These are phyloP conservation scores for Meredithiella fracta DNA, from an alignment of 2,329 filamentous ascomycete genomes.

Conservation along the genomic window DNA sequence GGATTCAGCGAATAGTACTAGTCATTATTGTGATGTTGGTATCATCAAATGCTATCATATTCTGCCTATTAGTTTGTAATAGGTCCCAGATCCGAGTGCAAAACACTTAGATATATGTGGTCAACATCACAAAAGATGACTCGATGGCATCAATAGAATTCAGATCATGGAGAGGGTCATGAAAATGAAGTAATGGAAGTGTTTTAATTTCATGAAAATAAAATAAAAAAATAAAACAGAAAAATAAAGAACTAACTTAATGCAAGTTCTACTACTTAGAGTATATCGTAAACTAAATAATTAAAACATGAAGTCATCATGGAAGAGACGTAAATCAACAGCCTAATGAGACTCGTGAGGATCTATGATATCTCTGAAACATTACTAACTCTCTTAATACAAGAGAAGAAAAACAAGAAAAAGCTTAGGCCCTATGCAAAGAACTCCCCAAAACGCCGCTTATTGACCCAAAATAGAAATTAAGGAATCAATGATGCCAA, in stretches of 20 bases:
- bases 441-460: neutral
- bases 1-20: too few relatives aligned
- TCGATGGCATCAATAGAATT: too few relatives aligned
- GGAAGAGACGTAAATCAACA: neutral
- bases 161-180: neutral
- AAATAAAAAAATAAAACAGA: too few relatives aligned
- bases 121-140: too few relatives aligned
- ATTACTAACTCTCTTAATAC: neutral
- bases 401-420: neutral
- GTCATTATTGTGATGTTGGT: too few relatives aligned
- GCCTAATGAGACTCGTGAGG: neutral
- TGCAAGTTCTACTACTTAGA: neutral
- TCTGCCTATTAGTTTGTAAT: too few relatives aligned
- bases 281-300: neutral
- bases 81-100: too few relatives aligned
- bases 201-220: neutral
- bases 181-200: neutral
- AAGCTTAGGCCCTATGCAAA: neutral
- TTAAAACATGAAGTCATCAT: neutral
- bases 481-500: neutral
- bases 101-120: too few relatives aligned
- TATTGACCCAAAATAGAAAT: constrained; percentile 5
- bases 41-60: too few relatives aligned
- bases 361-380: neutral
- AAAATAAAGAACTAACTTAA: too few relatives aligned